Conservation (phyloP, 73 alveolate genomes). For the Paramecium sexaurelia region DNA sequence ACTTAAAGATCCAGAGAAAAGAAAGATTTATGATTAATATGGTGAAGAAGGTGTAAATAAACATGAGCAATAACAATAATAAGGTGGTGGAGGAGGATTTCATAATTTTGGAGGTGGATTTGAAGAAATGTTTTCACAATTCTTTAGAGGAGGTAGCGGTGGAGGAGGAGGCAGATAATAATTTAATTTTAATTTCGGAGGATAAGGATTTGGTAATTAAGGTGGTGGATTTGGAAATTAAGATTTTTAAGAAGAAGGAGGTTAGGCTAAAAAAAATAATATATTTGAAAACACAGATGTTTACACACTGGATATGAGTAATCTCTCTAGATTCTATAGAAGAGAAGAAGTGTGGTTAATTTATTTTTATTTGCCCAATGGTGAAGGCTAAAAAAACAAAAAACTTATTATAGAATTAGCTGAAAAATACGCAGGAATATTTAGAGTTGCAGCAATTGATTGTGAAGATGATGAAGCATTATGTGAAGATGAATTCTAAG, state of each 20-base stretch:
- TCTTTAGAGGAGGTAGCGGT: conserved; percentile 91
- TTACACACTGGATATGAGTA: conserved; percentile 82
- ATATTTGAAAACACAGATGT: conserved; percentile 90
- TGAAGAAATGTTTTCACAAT: conserved; percentile 91
- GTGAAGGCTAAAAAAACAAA: conserved; percentile 73
- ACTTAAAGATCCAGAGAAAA: conserved; percentile 82
- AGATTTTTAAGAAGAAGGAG: conserved; percentile 68
- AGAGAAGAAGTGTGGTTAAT: conserved; percentile 97
- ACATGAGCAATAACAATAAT: background rate
- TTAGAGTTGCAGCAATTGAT: conserved; percentile 95
- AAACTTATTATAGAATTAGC: conserved; percentile 86
- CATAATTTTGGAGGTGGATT: conserved; percentile 77
- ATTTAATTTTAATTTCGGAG: conserved; percentile 21
- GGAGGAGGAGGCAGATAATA: conserved; percentile 62
- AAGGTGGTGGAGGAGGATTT: conserved; percentile 64
- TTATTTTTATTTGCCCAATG: conserved; percentile 80
- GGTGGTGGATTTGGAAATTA: conserved; percentile 72
- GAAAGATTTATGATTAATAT: conserved; percentile 85
- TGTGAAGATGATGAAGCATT: conserved; percentile 97
- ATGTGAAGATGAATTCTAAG: conserved; percentile 95
- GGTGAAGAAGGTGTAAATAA: conserved; percentile 90
- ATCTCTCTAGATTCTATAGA: conserved; percentile 85
- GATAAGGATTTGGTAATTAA: background rate
- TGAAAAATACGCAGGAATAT: conserved; percentile 92
- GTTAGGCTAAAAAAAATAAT: conserved; percentile 75